Evolutionary conservation across 257 asterid species (phyloP).

Genomic region (Solanum chmielewskii): DNA sequence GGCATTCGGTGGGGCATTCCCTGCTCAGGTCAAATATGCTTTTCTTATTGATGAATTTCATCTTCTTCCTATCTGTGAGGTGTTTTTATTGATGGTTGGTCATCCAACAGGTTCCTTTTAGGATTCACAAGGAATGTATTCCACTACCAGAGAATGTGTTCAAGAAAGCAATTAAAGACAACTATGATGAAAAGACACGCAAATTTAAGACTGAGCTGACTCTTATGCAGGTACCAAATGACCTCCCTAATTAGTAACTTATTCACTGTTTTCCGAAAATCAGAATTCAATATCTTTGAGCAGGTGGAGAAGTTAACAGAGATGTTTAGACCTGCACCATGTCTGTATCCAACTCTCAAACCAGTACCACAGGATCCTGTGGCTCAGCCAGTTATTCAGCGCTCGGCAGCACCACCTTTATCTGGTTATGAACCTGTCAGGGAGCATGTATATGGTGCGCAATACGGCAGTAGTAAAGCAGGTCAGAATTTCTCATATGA

Average conservation of each 20-base stretch:
- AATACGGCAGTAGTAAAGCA: background rate
- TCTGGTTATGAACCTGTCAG: background rate
- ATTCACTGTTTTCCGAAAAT: background rate
- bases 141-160: slow-evolving; percentile 73
- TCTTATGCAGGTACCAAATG: slow-evolving; percentile 40
- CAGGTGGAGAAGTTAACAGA: slow-evolving; percentile 42
- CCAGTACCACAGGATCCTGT: background rate
- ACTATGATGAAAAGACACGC: slow-evolving; percentile 52
- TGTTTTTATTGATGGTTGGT: slow-evolving; percentile 2
- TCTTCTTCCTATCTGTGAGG: slow-evolving; percentile 1
- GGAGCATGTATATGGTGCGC: background rate
- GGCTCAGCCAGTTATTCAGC: slow-evolving; percentile 2
- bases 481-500: background rate
- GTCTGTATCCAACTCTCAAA: slow-evolving; percentile 20
- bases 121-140: slow-evolving; percentile 49
- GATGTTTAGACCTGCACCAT: slow-evolving; percentile 43
- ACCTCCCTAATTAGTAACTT: background rate
- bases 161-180: slow-evolving; percentile 69
- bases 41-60: background rate
- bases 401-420: slow-evolving; percentile 1
- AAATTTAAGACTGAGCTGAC: slow-evolving; percentile 70
- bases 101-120: slow-evolving; percentile 59
- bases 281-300: background rate
- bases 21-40: slow-evolving; percentile 59
- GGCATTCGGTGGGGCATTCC: slow-evolving; percentile 83